Percentiles rank a stretch among this genome's conserved stretches.
phyloP scores from a whole-genome alignment of 2,329 filamentous ascomycete genomes.

The Colletotrichum sublineola region DNA sequence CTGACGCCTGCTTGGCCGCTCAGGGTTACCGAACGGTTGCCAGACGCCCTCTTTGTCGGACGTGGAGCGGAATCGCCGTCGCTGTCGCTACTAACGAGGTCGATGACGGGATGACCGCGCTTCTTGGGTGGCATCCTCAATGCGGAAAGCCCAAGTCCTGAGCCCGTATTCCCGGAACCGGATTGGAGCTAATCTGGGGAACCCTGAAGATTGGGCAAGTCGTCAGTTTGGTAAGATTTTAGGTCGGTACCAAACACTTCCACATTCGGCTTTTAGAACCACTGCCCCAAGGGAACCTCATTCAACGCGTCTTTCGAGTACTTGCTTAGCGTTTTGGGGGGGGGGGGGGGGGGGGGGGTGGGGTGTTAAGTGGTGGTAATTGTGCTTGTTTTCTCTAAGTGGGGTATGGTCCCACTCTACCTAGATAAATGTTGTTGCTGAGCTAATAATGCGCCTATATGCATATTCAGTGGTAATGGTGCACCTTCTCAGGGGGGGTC shows the following conservation, averaged over 20 bases:
- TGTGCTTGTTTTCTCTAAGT: no score
- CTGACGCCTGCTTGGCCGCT: slow-evolving; percentile 39
- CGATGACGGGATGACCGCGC: slow-evolving; percentile 54
- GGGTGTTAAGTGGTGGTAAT: no score
- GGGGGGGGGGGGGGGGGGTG: no score
- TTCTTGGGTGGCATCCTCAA: slow-evolving; percentile 48
- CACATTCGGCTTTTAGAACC: slow-evolving; percentile 9
- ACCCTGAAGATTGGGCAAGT: slow-evolving; percentile 20
- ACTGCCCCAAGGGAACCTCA: not conserved
- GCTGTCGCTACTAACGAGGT: slow-evolving; percentile 57
- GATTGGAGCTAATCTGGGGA: slow-evolving; percentile 20
- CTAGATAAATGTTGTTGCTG: no score
- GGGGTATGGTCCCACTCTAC: no score
- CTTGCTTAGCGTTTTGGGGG: not conserved
- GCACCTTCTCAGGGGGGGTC: no score
- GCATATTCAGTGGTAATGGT: no score
- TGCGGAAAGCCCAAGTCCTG: not conserved
- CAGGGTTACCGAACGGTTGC: not conserved
- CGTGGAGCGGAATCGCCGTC: slow-evolving; percentile 1
- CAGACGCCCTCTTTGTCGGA: slow-evolving; percentile 30
- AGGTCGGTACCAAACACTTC: slow-evolving; percentile 33
- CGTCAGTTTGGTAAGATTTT: slow-evolving; percentile 13
- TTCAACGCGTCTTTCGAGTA: slow-evolving; percentile 25
- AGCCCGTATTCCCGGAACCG: not conserved
- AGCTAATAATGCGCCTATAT: no score